Conservation (phyloP, 2,329 filamentous ascomycete genomes). For the Fusarium burgessii region DNA sequence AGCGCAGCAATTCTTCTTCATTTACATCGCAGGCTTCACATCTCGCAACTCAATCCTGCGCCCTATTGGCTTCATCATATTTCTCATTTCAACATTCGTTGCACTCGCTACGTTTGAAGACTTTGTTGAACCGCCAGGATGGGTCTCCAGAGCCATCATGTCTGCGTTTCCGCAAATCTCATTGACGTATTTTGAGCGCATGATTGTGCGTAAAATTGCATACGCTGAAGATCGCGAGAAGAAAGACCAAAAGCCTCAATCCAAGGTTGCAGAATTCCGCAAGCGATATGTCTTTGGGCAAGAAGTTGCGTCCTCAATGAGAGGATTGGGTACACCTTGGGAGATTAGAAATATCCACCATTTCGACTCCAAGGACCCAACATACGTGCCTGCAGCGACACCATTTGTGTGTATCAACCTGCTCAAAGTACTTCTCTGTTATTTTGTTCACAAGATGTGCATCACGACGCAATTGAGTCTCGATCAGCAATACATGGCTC, state of each 20-base stretch:
- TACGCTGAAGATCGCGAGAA: slow-evolving; percentile 12
- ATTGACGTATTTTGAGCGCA: slow-evolving; percentile 40
- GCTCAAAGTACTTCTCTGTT: slow-evolving; percentile 29
- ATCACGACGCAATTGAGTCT: slow-evolving; percentile 32
- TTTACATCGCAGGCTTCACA: slow-evolving; percentile 40
- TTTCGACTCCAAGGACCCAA: slow-evolving; percentile 30
- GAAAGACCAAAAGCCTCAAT: slow-evolving; percentile 6
- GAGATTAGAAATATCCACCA: slow-evolving; percentile 41
- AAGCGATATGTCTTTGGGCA: slow-evolving; percentile 39
- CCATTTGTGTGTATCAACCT: slow-evolving; percentile 26
- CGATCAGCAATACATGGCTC: slow-evolving; percentile 29
- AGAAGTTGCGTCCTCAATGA: slow-evolving; percentile 39
- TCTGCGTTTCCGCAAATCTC: slow-evolving; percentile 39
- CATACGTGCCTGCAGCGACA: slow-evolving; percentile 17
- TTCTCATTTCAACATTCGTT: slow-evolving; percentile 35
- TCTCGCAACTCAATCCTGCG: slow-evolving; percentile 27
- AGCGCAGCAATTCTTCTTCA: slow-evolving; percentile 39
- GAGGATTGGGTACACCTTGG: slow-evolving; percentile 36
- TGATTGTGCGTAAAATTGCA: slow-evolving; percentile 38
- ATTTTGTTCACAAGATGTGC: slow-evolving; percentile 28
- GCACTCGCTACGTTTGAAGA: slow-evolving; percentile 29
- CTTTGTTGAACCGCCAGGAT: slow-evolving; percentile 38
- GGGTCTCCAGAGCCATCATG: slow-evolving; percentile 34
- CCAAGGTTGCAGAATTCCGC: neutral
- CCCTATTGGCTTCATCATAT: slow-evolving; percentile 31